Percentiles rank a stretch among this genome's conserved stretches.
Evolutionary conservation across 2,329 filamentous ascomycete genomes (phyloP).

Genomic region (Dendrostoma leiphaemia): DNA sequence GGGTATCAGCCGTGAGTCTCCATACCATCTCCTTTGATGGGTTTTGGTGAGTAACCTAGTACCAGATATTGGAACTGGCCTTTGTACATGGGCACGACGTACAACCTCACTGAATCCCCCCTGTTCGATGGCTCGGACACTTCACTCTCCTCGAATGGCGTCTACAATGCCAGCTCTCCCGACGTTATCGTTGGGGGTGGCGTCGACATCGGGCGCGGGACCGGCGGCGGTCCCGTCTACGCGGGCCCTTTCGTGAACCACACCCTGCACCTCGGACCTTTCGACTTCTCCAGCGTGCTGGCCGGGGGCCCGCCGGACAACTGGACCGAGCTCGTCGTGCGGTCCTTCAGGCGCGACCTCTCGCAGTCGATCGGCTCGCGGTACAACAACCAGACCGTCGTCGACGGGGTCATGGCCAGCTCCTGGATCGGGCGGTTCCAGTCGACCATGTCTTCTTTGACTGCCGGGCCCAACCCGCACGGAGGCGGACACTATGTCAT

Average conservation of each 20-base stretch:
- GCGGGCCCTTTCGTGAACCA: slow-evolving; percentile 31
- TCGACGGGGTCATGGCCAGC: slow-evolving; percentile 33
- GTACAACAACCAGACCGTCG: slow-evolving; percentile 25
- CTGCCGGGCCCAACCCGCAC: slow-evolving; percentile 35
- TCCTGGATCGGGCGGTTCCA: slow-evolving; percentile 35
- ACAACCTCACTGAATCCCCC: slow-evolving; percentile 39
- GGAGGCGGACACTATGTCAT: slow-evolving; percentile 39
- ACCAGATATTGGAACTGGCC: slow-evolving; percentile 47
- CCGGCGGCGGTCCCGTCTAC: slow-evolving; percentile 31
- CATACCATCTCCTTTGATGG: slow-evolving; percentile 26
- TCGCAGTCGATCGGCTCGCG: no score
- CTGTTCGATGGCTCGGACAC: slow-evolving; percentile 47
- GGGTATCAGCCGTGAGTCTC: no score
- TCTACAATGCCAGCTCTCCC: slow-evolving; percentile 23
- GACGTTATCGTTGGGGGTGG: no score
- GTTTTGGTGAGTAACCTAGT: no score
- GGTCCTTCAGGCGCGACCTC: no score
- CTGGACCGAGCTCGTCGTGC: no score
- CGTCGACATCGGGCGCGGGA: slow-evolving; percentile 25
- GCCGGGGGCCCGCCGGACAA: no score
- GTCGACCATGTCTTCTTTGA: no score
- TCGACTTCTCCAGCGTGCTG: slow-evolving; percentile 11
- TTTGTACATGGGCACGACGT: slow-evolving; percentile 32
- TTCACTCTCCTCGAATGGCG: slow-evolving; percentile 41
- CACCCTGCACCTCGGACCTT: slow-evolving; percentile 31